Base-by-base conservation (phyloP, 2,329 filamentous ascomycete genomes). In the Piedraia hortae region DNA sequence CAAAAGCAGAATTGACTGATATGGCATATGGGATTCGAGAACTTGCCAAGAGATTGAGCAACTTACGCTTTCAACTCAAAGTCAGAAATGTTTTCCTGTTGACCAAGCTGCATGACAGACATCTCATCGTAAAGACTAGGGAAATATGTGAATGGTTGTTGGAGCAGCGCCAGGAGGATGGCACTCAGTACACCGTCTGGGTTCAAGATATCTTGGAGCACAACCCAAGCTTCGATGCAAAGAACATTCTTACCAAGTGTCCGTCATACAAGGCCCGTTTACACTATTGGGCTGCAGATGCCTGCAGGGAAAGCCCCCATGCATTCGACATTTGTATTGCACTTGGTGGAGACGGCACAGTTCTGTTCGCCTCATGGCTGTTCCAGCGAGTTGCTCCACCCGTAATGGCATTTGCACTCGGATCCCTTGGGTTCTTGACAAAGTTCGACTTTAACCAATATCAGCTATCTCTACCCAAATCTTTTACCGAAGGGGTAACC, bases 1-100 rank as follows among this genome's bases (percentile, higher is more conserved):
- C n/a, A 2, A 93, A 93, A 51, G 78, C 74, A 43, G 77, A 97
- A 45, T 56, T 97, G 18, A 78, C 72, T 8, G 85, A 93, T 36
- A 93, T 97, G 82, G 80, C 82, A 0, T 80, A 82, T 64, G 80
- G 82, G 12, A 85, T 93, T 26, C 59, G 85, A 21, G 77, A 91
- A 45, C 52, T 97, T 26, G 82, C 74, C 14, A 72, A 89, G 38
- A 70, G 74, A 28, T 50, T 93, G 27, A 73, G 75, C 22, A 78
- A 67, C 44, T 67, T 93, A 42, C 63, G 69, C 26, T 54, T 97
- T 29, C 73, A 70, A 42, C 63, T 90, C 32, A 68, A 69, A 23
- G 75, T 89, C 31, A 64, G 63, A 41, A 71, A 62, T 25, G 66
- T 97, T 14, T 89, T 93, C 37, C 50, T 97, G 14, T 52, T 97